Conservation (phyloP, 164 flowering plant genomes). For the Paratinospora sagittata region DNA sequence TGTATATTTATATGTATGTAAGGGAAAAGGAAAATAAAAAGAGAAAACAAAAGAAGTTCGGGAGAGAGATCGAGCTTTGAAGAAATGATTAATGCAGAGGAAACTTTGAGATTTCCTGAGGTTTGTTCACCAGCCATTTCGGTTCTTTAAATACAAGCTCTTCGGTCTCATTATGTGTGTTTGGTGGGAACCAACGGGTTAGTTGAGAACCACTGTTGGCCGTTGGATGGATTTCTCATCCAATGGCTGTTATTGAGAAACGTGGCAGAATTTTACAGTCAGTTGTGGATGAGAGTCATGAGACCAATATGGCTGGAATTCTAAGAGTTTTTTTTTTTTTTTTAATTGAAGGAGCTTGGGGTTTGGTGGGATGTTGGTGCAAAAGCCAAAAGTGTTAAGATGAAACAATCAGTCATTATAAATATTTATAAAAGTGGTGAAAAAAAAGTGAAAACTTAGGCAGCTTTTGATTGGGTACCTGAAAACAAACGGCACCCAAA, state of each 20-base stretch:
- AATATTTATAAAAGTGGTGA: no score
- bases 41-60: neutral
- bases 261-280: neutral
- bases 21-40: no score
- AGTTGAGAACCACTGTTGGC: constrained; percentile 9
- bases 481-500: no score
- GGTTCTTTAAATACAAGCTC: constrained; percentile 14
- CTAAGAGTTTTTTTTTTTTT: neutral
- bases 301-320: no score
- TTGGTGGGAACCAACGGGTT: constrained; percentile 21
- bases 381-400: no score
- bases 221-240: constrained; percentile 15
- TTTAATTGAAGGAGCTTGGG: neutral
- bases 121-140: neutral
- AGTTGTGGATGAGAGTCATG: no score
- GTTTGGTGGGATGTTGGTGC: constrained; percentile 10
- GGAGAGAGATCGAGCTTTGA: neutral
- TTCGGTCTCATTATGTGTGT: constrained; percentile 7
- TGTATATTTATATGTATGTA: no score
- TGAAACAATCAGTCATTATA: no score
- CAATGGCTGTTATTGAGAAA: neutral
- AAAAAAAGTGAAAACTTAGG: no score
- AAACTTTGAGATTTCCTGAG: constrained; percentile 6
- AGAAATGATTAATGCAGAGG: neutral
- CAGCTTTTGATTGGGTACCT: no score